phyloP scores from a whole-genome alignment of 257 asterid species.

The Solanum habrochaites region DNA sequence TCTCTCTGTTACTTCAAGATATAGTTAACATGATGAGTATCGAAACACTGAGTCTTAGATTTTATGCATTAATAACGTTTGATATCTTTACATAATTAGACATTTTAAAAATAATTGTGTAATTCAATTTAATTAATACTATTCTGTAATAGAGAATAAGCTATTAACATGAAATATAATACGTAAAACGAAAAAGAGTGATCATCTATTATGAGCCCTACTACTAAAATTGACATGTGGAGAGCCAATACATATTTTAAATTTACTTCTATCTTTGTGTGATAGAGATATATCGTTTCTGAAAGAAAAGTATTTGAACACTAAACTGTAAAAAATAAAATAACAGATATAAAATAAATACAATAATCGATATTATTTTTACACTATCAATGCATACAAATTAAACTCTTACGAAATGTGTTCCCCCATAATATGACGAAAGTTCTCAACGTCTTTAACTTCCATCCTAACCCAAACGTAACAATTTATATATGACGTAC shows the following conservation, averaged over 20 bases:
- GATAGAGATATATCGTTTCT: neutral
- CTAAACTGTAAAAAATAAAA: neutral
- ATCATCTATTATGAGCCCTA: neutral
- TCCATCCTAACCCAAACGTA: neutral
- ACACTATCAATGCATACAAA: neutral
- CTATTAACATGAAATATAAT: neutral
- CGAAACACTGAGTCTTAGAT: neutral
- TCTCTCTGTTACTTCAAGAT: neutral
- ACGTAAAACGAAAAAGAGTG: neutral
- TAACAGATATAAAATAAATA: neutral
- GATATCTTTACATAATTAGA: neutral
- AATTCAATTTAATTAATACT: neutral
- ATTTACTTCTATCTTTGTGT: neutral
- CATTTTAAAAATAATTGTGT: rapidly evolving
- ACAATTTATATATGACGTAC: neutral
- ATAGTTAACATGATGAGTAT: neutral
- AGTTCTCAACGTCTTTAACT: neutral
- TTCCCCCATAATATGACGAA: neutral
- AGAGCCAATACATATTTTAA: neutral
- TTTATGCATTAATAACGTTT: rapidly evolving
- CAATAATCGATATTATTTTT: neutral
- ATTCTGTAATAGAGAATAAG: neutral
- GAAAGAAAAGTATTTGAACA: neutral
- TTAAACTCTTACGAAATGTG: neutral
- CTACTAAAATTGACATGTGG: neutral